Conservation (phyloP, 1,284 basidiomycete species). For the Ceratobasidium sp. region DNA sequence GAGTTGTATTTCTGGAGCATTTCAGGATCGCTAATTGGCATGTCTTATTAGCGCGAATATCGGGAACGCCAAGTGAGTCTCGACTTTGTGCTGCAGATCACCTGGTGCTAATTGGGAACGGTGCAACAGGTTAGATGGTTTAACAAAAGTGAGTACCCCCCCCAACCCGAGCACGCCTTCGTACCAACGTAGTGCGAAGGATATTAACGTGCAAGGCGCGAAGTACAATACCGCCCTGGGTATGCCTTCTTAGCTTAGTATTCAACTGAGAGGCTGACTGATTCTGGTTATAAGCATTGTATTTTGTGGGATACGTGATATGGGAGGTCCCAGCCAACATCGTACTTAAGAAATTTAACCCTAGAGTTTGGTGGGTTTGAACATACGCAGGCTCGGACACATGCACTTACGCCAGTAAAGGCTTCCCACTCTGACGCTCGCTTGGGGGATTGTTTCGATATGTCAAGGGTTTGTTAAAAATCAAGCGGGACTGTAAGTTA, state of each 20-base stretch:
- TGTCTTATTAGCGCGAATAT: slow-evolving; percentile 61
- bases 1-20: slow-evolving; percentile 13
- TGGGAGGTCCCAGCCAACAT: slow-evolving; percentile 76
- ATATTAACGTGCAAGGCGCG: slow-evolving; percentile 55
- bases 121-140: slow-evolving; percentile 54
- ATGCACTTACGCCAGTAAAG: not conserved
- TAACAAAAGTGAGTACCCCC: slow-evolving; percentile 50
- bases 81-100: slow-evolving; percentile 43
- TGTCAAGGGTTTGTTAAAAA: slow-evolving; percentile 65
- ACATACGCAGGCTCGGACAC: not conserved
- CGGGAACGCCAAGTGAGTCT: slow-evolving; percentile 65
- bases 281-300: slow-evolving; percentile 52
- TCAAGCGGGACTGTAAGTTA: slow-evolving; percentile 61
- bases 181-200: slow-evolving; percentile 47
- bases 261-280: not conserved
- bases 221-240: slow-evolving; percentile 65
- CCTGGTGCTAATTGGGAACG: too few relatives aligned
- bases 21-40: not conserved
- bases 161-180: not conserved
- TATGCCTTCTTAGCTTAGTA: not conserved
- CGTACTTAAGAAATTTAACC: slow-evolving; percentile 63
- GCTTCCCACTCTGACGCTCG: slow-evolving; percentile 64
- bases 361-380: slow-evolving; percentile 54
- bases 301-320: slow-evolving; percentile 70
- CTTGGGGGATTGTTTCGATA: slow-evolving; percentile 66